Base-by-base conservation (phyloP, 148 eudicot genomes). In the Chenopodium formosanum region DNA sequence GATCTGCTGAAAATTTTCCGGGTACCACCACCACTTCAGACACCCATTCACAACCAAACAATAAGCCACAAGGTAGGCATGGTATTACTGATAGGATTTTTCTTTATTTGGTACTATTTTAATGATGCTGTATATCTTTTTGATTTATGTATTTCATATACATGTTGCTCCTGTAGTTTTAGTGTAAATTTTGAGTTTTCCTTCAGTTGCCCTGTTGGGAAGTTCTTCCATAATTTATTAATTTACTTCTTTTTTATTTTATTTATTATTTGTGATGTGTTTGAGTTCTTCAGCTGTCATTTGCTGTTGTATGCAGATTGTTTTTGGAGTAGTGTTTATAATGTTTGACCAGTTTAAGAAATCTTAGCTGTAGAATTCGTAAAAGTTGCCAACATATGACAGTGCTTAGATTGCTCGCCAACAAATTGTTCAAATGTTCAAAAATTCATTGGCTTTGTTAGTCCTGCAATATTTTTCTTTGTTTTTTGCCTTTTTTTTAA, bases 1-100 rank as follows among this genome's bases (percentile, higher is more conserved):
- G 94, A 81, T 87, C 83, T 73, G 71, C 82, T 53, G 88, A 84
- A 14, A 89, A 75, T 70, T 47, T 80, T 48, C 60, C 67, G 65
- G 86, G 66, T 19, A 73, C 88, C 56, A 69, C 78, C 71, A 82
- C 82, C 78, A 56, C 78, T 46, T 81, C 87, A 75, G 90, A 84
- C 71, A 73, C 77, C 70, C 70, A 84, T 31, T 74, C 83, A 44
- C 89, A 80, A 79, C 81, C 83, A 70, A 84, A 48, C 76, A 77
- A 75, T 81, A 86, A 83, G 58, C 72, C 83, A 31, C 77, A 80
- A 70, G 89, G 89, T 89, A 83, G 48, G 37, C 48, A 29, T 70
- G 40, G 27, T 70, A 47, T 20, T 27, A 58, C 56, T 37, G 32
- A 16, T 19, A 46, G 6, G 23, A 53, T 76, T 52, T 66, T 40